Evolutionary conservation across 352 stramenopile genomes (phyloP).

Genomic region (Globisporangium alternatum): DNA sequence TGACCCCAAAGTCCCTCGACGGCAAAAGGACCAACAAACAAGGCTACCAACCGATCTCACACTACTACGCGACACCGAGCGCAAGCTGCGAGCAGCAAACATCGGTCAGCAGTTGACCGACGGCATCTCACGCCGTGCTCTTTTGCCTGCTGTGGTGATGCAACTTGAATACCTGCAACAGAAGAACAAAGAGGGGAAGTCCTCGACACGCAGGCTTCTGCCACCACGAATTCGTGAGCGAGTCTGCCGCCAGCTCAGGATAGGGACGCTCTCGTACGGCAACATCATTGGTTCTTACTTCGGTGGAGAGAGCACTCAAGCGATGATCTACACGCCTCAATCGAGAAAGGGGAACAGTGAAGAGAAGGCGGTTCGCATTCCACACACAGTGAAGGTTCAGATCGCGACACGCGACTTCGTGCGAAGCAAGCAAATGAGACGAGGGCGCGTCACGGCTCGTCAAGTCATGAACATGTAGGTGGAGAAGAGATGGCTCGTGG

Average conservation of each 20-base stretch:
- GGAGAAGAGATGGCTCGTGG: neutral
- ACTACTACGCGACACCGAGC: conserved; percentile 1
- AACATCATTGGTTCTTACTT: conserved; percentile 2
- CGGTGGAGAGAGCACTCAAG: neutral
- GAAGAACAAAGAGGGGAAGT: conserved; percentile 6
- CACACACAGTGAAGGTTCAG: neutral
- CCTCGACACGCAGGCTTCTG: conserved; percentile 3
- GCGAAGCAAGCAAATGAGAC: neutral
- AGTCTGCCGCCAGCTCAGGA: conserved; percentile 3
- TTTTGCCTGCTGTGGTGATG: conserved; percentile 5
- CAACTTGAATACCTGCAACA: conserved; percentile 1
- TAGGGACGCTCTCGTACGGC: conserved; percentile 4
- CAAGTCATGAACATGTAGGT: conserved; percentile 1
- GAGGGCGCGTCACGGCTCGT: neutral
- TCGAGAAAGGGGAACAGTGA: neutral
- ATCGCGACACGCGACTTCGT: conserved; percentile 1
- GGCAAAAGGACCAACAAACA: conserved; percentile 4
- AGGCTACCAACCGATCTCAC: conserved; percentile 3
- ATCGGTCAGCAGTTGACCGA: conserved; percentile 2
- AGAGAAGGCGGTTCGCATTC: neutral
- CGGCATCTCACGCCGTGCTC: conserved; percentile 2
- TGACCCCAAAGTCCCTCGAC: conserved; percentile 2
- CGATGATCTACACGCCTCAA: conserved; percentile 1
- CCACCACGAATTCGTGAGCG: conserved; percentile 2
- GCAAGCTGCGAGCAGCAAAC: conserved; percentile 5